Evolutionary conservation across 2,329 filamentous ascomycete genomes (phyloP).

Genomic region (Neonectria ditissima): DNA sequence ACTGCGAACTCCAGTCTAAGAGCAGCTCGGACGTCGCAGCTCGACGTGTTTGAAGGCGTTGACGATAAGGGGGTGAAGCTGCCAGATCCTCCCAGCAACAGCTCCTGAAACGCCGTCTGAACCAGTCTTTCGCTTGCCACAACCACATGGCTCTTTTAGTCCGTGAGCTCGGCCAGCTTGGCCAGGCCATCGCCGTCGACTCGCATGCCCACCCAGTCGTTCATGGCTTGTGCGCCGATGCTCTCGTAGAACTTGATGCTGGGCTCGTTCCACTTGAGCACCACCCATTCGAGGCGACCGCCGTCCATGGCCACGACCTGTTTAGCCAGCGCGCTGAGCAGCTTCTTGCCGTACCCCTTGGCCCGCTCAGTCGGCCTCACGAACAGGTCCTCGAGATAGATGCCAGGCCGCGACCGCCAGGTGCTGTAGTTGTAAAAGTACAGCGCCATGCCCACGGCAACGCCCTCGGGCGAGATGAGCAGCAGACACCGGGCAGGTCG

Average conservation of each 20-base stretch:
- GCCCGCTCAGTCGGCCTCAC: slow-evolving; percentile 78
- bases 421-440: slow-evolving; percentile 98
- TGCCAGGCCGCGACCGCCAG: slow-evolving; percentile 87
- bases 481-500: slow-evolving; percentile 83
- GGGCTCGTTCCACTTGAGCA: slow-evolving; percentile 92
- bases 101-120: neutral
- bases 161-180: slow-evolving; percentile 65
- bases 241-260: slow-evolving; percentile 88
- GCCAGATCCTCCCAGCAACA: slow-evolving; percentile 1
- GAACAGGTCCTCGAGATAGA: slow-evolving; percentile 95
- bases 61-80: slow-evolving; percentile 45
- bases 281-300: slow-evolving; percentile 86
- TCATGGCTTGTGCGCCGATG: slow-evolving; percentile 74
- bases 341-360: slow-evolving; percentile 80
- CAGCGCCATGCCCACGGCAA: slow-evolving; percentile 80
- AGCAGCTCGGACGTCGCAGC: slow-evolving; percentile 49
- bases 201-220: slow-evolving; percentile 81
- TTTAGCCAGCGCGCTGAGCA: slow-evolving; percentile 82
- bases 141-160: slow-evolving; percentile 36
- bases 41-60: slow-evolving; percentile 62
- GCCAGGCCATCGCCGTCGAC: slow-evolving; percentile 75
- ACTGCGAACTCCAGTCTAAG: slow-evolving; percentile 42
- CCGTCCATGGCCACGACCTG: slow-evolving; percentile 81
- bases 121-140: neutral
- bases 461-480: slow-evolving; percentile 63